Evolutionary conservation across 1,284 basidiomycete species (phyloP), one percentile per base, ranked within the genome.

Genomic region (Sparassis latifolia): DNA sequence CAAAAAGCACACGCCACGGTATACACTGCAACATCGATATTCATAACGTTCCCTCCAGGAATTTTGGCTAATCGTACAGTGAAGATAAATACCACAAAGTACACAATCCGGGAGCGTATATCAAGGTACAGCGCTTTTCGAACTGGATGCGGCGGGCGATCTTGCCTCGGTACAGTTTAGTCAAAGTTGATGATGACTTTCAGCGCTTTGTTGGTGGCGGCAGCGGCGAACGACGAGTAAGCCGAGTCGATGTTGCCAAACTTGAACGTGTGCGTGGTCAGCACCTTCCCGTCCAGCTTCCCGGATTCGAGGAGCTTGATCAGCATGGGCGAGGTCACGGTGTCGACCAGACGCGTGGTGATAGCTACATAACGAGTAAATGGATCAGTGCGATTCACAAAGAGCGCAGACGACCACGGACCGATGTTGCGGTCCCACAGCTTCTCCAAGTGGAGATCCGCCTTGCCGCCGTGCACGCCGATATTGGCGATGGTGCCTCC

Each of bases 401-500:
- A 4, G 12, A 27, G 42, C 5, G 31, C 37, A 41, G 30, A 39
- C 4, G 35, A 12, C 7, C 35, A 37, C 52, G 9, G 12, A 53
- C 53, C 33, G 51, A 65, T 59, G 46, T 63, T 62, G 6, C 47
- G 39, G 43, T 56, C 50, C 63, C 63, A 65, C 33, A 65, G 54
- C 35, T 58, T 59, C 32, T 65, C 63, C 44, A 65, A 40, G 45
- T 63, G 58, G 29, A 65, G 49, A 43, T 62, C 60, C 4, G 54
- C 63, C 45, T 59, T 59, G 33, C 40, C 49, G 3, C 63, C 63
- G 45, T 63, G 62, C 29, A 65, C 63, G 28, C 63, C 63, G 33
- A 62, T 41, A 44, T 65, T 65, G 10, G 62, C 62, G 47, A 65
- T 61, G 3, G 55, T 61, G 6, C 63, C 63, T 5, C 63, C 61